Evolutionary conservation across 106 monocot species (phyloP).

Genomic region (Phalaenopsis aphrodite): DNA sequence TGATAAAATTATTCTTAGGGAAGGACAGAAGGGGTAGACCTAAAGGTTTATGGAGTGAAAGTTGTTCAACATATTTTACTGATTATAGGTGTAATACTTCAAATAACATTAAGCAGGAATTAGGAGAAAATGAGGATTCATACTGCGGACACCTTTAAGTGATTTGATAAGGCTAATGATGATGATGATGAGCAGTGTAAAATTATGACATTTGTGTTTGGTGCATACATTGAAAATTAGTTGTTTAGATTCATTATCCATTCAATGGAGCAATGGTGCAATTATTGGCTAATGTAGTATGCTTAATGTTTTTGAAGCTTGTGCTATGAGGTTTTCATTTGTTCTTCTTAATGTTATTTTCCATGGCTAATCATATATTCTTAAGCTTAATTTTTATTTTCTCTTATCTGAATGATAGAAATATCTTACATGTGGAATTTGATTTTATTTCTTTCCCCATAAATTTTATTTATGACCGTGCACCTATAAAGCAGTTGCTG

Average conservation of each 20-base stretch:
- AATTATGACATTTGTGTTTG: too few relatives aligned
- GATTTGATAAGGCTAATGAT: too few relatives aligned
- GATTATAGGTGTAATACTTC: too few relatives aligned
- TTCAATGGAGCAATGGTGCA: too few relatives aligned
- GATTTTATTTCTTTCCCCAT: neutral
- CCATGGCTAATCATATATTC: neutral
- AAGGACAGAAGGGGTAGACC: too few relatives aligned
- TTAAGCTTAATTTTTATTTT: neutral
- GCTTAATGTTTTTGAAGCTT: neutral
- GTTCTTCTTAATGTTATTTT: neutral
- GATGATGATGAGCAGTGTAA: too few relatives aligned
- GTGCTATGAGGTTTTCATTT: neutral
- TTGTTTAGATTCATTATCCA: neutral
- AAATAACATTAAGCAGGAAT: too few relatives aligned
- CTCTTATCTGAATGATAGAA: neutral
- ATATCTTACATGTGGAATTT: neutral
- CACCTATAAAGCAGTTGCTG: neutral
- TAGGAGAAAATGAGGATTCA: too few relatives aligned
- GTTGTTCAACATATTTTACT: too few relatives aligned
- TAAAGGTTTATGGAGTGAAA: too few relatives aligned
- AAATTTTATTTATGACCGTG: neutral
- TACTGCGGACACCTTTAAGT: too few relatives aligned
- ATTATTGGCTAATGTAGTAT: neutral
- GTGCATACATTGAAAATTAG: neutral
- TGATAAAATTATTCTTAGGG: too few relatives aligned